Percentiles rank a stretch among this genome's conserved stretches.
Evolutionary conservation across 257 asterid genomes (phyloP).

Genomic region (Solanum sejunctum): DNA sequence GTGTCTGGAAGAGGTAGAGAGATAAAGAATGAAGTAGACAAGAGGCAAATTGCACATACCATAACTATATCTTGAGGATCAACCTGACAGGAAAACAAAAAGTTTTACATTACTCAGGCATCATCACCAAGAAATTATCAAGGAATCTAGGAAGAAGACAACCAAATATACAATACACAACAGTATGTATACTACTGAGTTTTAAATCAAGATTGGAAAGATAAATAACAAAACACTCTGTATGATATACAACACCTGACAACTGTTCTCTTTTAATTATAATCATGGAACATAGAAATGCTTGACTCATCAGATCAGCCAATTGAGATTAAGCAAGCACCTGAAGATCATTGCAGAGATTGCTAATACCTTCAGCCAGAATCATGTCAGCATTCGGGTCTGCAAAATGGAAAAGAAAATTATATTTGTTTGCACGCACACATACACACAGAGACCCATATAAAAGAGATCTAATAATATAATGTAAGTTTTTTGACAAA

Average conservation of each 20-base stretch:
- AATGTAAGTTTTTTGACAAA: not conserved
- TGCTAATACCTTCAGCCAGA: constrained; percentile 42
- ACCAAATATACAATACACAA: not conserved
- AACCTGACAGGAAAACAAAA: constrained; percentile 41
- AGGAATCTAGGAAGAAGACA: not conserved
- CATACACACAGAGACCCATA: not conserved
- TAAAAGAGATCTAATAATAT: not conserved
- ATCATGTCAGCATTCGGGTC: constrained; percentile 32
- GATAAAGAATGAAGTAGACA: not conserved
- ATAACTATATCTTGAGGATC: constrained; percentile 93
- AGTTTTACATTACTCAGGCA: not conserved
- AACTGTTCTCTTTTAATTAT: not conserved
- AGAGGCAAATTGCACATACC: constrained; percentile 35
- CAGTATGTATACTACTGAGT: not conserved
- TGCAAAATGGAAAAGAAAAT: constrained; percentile 4
- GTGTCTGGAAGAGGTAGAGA: not conserved
- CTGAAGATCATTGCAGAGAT: constrained; percentile 38
- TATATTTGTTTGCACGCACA: not conserved
- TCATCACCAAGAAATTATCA: not conserved
- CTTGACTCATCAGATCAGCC: not conserved
- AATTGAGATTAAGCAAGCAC: constrained; percentile 13
- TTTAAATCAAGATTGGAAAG: not conserved
- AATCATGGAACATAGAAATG: not conserved
- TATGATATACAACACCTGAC: not conserved
- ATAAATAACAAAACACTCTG: not conserved